A percentile compares a stretch with the other conserved stretches of the same genome.
Conservation (phyloP, 257 asterid species). For the Penstemon davidsonii region DNA sequence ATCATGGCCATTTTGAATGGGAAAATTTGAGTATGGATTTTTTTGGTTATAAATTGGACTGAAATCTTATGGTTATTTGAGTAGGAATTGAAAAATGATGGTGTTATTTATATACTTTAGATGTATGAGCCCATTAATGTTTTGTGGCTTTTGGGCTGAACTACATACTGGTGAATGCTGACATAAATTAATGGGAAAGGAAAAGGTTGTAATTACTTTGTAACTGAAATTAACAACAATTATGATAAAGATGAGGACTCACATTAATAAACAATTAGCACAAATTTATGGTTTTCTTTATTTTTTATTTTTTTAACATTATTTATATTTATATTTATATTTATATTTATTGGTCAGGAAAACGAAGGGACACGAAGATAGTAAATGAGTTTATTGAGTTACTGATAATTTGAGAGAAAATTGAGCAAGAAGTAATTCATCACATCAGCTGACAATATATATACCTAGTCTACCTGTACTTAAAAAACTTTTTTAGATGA, state of each 20-base stretch:
- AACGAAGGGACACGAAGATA: no score
- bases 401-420: no score
- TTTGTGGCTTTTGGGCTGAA: constrained; percentile 3
- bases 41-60: not conserved
- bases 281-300: not conserved
- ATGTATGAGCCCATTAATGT: not conserved
- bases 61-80: not conserved
- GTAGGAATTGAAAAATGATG: not conserved
- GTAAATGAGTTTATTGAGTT: no score
- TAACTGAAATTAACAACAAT: not conserved
- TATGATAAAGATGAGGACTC: not conserved
- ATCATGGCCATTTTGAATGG: constrained; percentile 20
- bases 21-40: not conserved
- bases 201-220: not conserved
- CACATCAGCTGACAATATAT: no score
- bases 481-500: no score
- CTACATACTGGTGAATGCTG: not conserved
- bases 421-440: no score
- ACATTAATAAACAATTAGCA: not conserved
- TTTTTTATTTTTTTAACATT: no score
- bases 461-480: no score
- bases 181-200: not conserved
- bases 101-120: not conserved
- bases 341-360: no score
- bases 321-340: no score